Conservation (phyloP, 163 green algal species). For the Chlamydomonas reinhardtii region DNA sequence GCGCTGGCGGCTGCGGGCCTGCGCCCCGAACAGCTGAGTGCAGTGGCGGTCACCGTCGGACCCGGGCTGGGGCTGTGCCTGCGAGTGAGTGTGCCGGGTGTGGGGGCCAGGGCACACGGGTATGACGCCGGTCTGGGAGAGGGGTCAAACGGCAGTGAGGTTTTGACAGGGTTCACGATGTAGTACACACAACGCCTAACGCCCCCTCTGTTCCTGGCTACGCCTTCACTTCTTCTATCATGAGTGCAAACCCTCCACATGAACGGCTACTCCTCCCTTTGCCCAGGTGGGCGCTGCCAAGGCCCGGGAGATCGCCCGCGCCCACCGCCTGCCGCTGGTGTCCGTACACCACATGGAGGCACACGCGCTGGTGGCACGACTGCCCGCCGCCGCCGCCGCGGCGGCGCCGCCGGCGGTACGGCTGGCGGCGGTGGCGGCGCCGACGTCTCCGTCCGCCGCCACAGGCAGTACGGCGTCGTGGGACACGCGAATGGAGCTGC, state of each 20-base stretch:
- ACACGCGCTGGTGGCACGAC: conserved; percentile 88
- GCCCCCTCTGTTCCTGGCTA: too few species aligned
- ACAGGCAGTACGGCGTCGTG: not conserved
- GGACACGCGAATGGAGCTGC: not conserved
- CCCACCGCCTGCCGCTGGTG: conserved; percentile 83
- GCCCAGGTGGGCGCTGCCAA: conserved; percentile 91
- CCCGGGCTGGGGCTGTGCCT: conserved; percentile 96
- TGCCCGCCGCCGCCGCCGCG: conserved; percentile 34
- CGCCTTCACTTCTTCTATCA: too few species aligned
- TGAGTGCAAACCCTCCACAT: too few species aligned
- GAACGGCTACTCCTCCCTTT: too few species aligned
- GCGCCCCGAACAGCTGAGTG: conserved; percentile 76
- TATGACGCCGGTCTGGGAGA: too few species aligned
- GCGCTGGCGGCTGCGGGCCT: conserved; percentile 81
- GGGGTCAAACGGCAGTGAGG: too few species aligned
- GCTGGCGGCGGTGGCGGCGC: conserved; percentile 25
- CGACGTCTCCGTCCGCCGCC: not conserved
- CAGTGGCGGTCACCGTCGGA: conserved; percentile 95
- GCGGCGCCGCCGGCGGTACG: conserved; percentile 30
- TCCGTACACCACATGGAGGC: conserved; percentile 99
- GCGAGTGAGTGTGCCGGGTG: conserved; percentile 60
- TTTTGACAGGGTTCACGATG: too few species aligned
- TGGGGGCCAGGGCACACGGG: too few species aligned
- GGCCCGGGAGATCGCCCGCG: conserved; percentile 79
- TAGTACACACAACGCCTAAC: too few species aligned